These are phyloP conservation scores for Fusarium palustre DNA, from an alignment of 2,329 filamentous ascomycete genomes.

Conservation along the genomic window DNA sequence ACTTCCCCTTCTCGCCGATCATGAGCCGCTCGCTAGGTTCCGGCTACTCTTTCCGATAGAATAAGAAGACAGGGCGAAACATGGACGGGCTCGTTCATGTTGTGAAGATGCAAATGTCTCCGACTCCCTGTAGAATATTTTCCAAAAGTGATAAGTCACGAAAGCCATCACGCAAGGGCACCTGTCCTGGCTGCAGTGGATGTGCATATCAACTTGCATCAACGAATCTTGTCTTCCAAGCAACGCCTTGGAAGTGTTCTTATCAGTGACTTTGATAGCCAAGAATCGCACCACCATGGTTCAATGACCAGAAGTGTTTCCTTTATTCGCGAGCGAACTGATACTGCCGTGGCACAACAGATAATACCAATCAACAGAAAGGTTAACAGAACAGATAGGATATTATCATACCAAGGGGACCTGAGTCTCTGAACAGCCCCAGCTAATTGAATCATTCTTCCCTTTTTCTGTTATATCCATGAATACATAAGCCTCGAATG, in stretches of 20 bases:
- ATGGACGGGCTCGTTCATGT: constrained; percentile 2
- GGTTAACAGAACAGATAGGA: background rate
- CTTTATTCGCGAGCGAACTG: constrained; percentile 4
- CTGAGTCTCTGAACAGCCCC: background rate
- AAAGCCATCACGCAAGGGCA: constrained; percentile 2
- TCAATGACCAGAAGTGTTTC: background rate
- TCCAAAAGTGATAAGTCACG: constrained; percentile 3
- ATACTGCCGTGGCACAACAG: constrained; percentile 3
- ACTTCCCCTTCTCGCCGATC: constrained; percentile 10
- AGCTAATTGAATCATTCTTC: background rate
- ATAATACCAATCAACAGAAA: constrained; percentile 12
- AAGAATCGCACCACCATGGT: background rate
- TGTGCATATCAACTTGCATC: background rate
- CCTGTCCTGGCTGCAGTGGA: background rate
- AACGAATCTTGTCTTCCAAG: background rate
- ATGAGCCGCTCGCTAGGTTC: constrained; percentile 7
- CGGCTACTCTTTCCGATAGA: constrained; percentile 19
- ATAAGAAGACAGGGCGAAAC: background rate
- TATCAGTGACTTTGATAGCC: background rate
- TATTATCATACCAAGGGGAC: constrained; percentile 5
- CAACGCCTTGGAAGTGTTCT: background rate
- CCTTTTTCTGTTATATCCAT: background rate
- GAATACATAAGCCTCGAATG: background rate
- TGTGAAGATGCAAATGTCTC: constrained; percentile 13
- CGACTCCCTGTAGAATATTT: constrained; percentile 3